Conservation (phyloP, 2,329 filamentous ascomycete genomes). For the Aspergillus glaucus region DNA sequence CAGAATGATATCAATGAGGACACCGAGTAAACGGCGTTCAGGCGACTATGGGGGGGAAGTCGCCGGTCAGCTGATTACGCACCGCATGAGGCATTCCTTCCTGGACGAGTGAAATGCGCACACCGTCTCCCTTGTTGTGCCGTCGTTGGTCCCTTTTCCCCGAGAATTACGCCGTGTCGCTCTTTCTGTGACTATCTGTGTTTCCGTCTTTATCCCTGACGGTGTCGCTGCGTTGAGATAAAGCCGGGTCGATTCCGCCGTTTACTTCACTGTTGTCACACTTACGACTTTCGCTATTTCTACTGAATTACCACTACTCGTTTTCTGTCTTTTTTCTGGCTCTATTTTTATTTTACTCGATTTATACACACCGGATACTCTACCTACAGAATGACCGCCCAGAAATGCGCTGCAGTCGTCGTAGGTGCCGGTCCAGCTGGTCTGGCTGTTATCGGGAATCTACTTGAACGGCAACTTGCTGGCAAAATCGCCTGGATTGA, state of each 20-base stretch:
- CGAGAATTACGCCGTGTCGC: conserved; percentile 11
- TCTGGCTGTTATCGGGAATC: conserved; percentile 55
- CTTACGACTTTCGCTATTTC: background rate
- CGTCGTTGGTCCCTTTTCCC: conserved; percentile 4
- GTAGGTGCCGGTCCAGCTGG: conserved; percentile 56
- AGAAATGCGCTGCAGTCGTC: conserved; percentile 49
- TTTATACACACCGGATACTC: background rate
- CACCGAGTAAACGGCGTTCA: no score
- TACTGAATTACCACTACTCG: background rate
- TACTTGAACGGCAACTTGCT: conserved; percentile 49
- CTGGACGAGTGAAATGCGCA: background rate
- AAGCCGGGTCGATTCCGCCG: background rate
- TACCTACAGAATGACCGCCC: conserved; percentile 18
- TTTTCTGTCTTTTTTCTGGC: background rate
- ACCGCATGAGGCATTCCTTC: conserved; percentile 3
- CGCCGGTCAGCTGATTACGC: background rate
- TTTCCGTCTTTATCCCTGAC: background rate
- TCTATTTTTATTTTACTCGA: background rate
- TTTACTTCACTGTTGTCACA: background rate
- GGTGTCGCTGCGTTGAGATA: background rate
- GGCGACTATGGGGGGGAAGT: no score
- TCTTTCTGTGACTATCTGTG: background rate
- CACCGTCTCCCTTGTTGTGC: background rate
- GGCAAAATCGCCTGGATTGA: conserved; percentile 56
- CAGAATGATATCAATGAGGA: no score